These are phyloP conservation scores for Russula olivacea DNA, from an alignment of 768 basidiomycete species.

Conservation along the genomic window DNA sequence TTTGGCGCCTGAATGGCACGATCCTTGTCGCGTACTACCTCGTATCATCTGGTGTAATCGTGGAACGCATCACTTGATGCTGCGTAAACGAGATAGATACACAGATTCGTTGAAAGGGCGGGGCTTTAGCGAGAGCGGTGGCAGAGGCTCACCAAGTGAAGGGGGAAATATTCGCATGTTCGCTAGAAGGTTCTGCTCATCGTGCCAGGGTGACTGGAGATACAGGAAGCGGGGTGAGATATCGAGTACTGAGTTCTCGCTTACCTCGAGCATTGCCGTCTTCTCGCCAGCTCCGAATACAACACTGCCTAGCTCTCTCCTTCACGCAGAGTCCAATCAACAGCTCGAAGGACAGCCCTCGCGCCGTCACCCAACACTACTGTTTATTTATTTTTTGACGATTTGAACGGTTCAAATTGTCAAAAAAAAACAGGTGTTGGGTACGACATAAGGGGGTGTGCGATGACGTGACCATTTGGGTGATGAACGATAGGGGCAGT, in stretches of 20 bases:
- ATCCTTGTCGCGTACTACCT: constrained; percentile 84
- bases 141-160: constrained; percentile 66
- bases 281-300: constrained; percentile 63
- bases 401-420: too few relatives aligned
- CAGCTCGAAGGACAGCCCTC: constrained; percentile 47
- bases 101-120: constrained; percentile 42
- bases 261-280: constrained; percentile 57
- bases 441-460: too few relatives aligned
- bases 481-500: too few relatives aligned
- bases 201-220: neutral
- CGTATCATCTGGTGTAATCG: constrained; percentile 86
- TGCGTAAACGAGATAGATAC: constrained; percentile 63
- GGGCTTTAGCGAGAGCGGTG: constrained; percentile 46
- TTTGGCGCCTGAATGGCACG: constrained; percentile 66
- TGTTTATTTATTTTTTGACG: too few relatives aligned
- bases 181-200: constrained; percentile 55
- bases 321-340: constrained; percentile 55
- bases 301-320: constrained; percentile 73
- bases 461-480: too few relatives aligned
- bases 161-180: constrained; percentile 64
- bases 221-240: neutral
- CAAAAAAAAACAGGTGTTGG: too few relatives aligned
- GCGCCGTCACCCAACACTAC: too few relatives aligned
- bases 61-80: constrained; percentile 70
- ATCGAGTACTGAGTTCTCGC: constrained; percentile 14